phyloP scores from a whole-genome alignment of 2,329 filamentous ascomycete species.

The Pyricularia pennisetigena region DNA sequence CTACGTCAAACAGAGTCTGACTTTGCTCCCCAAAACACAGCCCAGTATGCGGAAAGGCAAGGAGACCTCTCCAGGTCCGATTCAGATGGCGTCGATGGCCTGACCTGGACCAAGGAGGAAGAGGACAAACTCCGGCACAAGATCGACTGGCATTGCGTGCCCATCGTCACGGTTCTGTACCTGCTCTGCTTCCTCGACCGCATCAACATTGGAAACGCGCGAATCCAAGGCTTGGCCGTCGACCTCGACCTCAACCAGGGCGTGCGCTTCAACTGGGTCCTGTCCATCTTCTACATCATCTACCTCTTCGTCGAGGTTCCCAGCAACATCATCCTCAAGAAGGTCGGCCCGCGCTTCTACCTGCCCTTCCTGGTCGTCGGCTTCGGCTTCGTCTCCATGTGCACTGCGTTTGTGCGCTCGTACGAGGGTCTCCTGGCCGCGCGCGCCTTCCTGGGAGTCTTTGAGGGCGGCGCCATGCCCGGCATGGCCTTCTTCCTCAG shows the following conservation, averaged over 20 bases:
- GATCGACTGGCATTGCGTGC: conserved; percentile 41
- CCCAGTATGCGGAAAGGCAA: not conserved
- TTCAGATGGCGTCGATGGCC: conserved; percentile 9
- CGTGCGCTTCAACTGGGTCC: conserved; percentile 46
- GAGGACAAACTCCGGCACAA: conserved; percentile 38
- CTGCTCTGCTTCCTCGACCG: conserved; percentile 32
- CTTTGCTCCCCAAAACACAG: not conserved
- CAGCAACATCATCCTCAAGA: conserved; percentile 44
- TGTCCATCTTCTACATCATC: conserved; percentile 48
- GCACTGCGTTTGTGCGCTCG: conserved; percentile 40
- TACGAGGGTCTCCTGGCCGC: conserved; percentile 35
- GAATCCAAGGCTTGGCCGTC: conserved; percentile 40
- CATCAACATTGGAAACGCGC: conserved; percentile 41
- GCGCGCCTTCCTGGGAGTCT: conserved; percentile 56
- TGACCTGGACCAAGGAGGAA: conserved; percentile 40
- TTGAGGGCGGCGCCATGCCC: conserved; percentile 49
- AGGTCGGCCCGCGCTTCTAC: conserved; percentile 39
- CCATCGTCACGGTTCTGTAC: conserved; percentile 41
- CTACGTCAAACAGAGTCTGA: no score
- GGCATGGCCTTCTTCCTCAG: conserved; percentile 46
- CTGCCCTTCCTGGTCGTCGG: conserved; percentile 43
- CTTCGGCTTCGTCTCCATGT: conserved; percentile 45
- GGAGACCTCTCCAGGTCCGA: conserved; percentile 7
- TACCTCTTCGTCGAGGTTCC: conserved; percentile 47
- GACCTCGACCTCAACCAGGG: conserved; percentile 36